Base-by-base conservation (phyloP, 129 eudicot species). In the Mikania micrantha region DNA sequence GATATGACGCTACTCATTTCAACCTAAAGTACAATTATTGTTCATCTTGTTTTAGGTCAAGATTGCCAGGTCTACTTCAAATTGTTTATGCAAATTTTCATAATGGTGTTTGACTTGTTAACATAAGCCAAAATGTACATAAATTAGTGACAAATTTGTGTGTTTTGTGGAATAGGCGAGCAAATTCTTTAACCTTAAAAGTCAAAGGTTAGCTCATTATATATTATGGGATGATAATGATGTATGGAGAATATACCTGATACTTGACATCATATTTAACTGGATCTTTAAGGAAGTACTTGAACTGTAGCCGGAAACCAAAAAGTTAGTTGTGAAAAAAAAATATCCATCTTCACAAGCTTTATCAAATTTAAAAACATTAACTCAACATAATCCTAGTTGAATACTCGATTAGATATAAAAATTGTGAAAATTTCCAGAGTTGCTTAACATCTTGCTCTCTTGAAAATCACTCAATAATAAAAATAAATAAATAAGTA, bases 211-310 rank as follows among this genome's bases (percentile, higher is more conserved):
- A 8, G 19, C 17, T 21, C 21, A 19, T 71, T 15, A 15, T 47
- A 10, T 63, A 41, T 17, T 42, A 63, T 38, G 28, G 21, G 27
- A 61, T 72, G 41, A 24, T 73, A 7, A 56, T 48, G 69, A 48
- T 61, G 50, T 35, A 48, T 42, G 31, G 53, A 27, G 71, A 17
- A 39, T 36, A 40, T 86, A 93, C 99, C 98, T 93, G 96, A 74
- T 93, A 93, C 79, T 93, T 93, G 82, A 93, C 96, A 58, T 88
- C 98, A 50, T 93, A 88, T 79, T 88, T 93, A 31, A 89, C 84
- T 41, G 98, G 99, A 71, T 93, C 99, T 70, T 84, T 89, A 74
- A 93, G 96, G 80, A 92, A 82, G 83, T 92, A 92, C 80, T 92
- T 89, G 83, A 88, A 83, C 98, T 92, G 95, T 72, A 75, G 44